A percentile compares a stretch with the other conserved stretches of the same genome.
These are phyloP conservation scores for Coleophoma cylindrospora DNA, from an alignment of 2,329 filamentous ascomycete genomes.

Conservation along the genomic window DNA sequence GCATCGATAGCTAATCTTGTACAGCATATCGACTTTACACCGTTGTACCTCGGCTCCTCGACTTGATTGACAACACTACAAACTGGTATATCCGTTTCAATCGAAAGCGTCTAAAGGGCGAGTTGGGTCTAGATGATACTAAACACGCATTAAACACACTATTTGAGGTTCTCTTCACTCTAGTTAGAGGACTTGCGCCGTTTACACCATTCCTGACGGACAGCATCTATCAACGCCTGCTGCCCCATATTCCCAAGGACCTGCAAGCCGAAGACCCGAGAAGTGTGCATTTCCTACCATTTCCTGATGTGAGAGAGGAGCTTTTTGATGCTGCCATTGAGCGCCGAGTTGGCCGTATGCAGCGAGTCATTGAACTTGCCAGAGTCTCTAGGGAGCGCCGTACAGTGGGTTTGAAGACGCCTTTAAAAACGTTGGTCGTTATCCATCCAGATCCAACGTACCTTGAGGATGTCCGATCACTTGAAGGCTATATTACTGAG, in stretches of 20 bases:
- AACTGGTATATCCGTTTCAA: slow-evolving; percentile 99
- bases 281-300: slow-evolving; percentile 88
- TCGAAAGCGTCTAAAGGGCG: slow-evolving; percentile 83
- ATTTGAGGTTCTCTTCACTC: slow-evolving; percentile 87
- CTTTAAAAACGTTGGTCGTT: slow-evolving; percentile 82
- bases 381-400: slow-evolving; percentile 82
- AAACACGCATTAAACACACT: slow-evolving; percentile 87
- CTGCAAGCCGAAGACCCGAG: slow-evolving; percentile 67
- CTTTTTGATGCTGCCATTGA: slow-evolving; percentile 85
- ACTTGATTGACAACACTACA: slow-evolving; percentile 89
- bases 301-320: slow-evolving; percentile 83
- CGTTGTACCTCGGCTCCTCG: slow-evolving; percentile 78
- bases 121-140: slow-evolving; percentile 81
- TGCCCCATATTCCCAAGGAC: slow-evolving; percentile 73
- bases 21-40: slow-evolving; percentile 76
- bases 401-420: slow-evolving; percentile 82
- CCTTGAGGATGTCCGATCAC: slow-evolving; percentile 77
- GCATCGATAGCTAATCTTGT: slow-evolving; percentile 3
- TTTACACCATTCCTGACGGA: slow-evolving; percentile 96
- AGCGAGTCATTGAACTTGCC: slow-evolving; percentile 88
- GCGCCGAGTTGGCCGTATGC: slow-evolving; percentile 84
- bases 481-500: slow-evolving; percentile 85
- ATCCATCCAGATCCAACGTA: slow-evolving; percentile 81
- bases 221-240: slow-evolving; percentile 81
- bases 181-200: slow-evolving; percentile 82